phyloP scores from a whole-genome alignment of 768 basidiomycete species.

The Lentinula detonsa region DNA sequence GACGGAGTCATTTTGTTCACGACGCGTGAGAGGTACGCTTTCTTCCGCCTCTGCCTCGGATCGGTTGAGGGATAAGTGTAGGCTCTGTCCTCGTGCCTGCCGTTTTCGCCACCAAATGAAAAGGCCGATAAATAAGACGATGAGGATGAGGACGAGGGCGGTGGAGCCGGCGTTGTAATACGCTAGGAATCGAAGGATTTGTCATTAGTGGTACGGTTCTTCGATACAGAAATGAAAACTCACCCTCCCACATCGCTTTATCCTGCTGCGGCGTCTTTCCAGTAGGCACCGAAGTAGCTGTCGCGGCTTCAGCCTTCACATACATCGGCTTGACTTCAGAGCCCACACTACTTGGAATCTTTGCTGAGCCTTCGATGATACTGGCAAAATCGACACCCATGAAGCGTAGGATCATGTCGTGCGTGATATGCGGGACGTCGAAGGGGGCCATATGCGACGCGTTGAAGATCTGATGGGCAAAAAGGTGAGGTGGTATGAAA shows the following conservation, averaged over 20 bases:
- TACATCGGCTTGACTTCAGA: slow-evolving; percentile 61
- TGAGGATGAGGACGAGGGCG: slow-evolving; percentile 73
- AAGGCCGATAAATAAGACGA: slow-evolving; percentile 58
- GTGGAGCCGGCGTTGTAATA: slow-evolving; percentile 93
- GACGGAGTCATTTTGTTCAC: slow-evolving; percentile 16
- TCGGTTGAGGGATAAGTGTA: slow-evolving; percentile 32
- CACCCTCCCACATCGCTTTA: slow-evolving; percentile 90
- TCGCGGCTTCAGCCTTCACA: slow-evolving; percentile 29
- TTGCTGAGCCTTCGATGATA: slow-evolving; percentile 74
- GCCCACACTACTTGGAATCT: slow-evolving; percentile 78
- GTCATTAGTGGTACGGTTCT: not conserved
- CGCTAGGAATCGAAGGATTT: slow-evolving; percentile 35
- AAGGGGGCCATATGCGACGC: slow-evolving; percentile 95
- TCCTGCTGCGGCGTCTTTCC: slow-evolving; percentile 70
- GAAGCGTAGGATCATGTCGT: slow-evolving; percentile 99
- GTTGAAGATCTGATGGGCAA: slow-evolving; percentile 70
- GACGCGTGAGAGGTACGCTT: slow-evolving; percentile 55
- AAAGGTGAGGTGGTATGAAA: not conserved
- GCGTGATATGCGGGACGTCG: slow-evolving; percentile 81
- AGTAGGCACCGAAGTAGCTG: slow-evolving; percentile 28
- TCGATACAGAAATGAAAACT: slow-evolving; percentile 12
- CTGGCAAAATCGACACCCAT: slow-evolving; percentile 87
- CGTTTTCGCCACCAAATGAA: slow-evolving; percentile 79
- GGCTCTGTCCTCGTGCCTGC: slow-evolving; percentile 29
- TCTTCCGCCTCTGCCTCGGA: slow-evolving; percentile 43